These are phyloP conservation scores for Litsea cubeba DNA, from an alignment of 164 flowering plant genomes.

Conservation along the genomic window DNA sequence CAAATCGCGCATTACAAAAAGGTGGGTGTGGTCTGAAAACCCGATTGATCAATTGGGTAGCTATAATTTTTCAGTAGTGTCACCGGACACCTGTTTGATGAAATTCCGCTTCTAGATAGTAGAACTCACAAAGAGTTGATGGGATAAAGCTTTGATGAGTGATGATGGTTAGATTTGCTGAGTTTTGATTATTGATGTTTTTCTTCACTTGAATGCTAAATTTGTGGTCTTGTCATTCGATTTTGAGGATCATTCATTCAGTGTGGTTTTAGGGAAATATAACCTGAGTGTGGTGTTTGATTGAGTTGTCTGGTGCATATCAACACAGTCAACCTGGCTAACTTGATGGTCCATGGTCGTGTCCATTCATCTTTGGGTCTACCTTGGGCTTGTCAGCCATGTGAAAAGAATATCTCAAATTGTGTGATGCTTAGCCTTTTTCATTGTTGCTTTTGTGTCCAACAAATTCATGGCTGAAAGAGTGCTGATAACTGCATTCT, in stretches of 20 bases:
- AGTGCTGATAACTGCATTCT: background rate
- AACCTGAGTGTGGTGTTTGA: background rate
- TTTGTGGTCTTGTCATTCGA: background rate
- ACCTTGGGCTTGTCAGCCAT: too few relatives aligned
- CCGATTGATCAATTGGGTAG: too few relatives aligned
- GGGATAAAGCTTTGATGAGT: background rate
- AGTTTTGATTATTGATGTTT: background rate
- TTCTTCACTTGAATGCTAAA: background rate
- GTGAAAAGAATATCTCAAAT: too few relatives aligned
- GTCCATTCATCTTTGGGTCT: background rate
- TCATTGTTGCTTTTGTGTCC: background rate
- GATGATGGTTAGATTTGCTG: background rate
- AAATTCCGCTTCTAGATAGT: too few relatives aligned
- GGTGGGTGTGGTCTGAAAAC: too few relatives aligned
- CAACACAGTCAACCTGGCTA: background rate
- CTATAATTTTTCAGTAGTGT: too few relatives aligned
- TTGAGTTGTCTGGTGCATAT: background rate
- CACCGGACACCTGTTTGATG: too few relatives aligned
- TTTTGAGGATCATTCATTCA: background rate
- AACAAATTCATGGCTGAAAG: background rate
- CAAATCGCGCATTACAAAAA: too few relatives aligned
- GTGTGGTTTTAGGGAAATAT: background rate
- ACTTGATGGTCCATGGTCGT: too few relatives aligned
- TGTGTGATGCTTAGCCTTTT: background rate
- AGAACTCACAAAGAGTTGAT: background rate